Conservation (phyloP, 305 asterid species). For the Fraxinus albicans region DNA sequence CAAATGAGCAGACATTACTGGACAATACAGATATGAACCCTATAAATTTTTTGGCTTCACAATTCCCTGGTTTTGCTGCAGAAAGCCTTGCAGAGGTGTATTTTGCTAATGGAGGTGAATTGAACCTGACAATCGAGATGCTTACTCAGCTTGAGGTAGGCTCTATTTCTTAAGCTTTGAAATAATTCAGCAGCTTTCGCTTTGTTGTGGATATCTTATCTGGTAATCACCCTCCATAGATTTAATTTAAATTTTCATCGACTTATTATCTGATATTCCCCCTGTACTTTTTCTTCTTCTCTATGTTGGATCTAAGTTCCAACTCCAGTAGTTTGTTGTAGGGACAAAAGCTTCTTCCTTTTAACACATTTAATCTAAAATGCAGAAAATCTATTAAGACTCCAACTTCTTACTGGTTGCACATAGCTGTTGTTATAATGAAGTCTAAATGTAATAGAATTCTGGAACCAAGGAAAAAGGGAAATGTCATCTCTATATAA, state of each 20-base stretch:
- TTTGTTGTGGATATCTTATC: background rate
- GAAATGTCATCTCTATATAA: background rate
- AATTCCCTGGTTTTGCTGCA: constrained; percentile 82
- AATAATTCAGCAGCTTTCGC: background rate
- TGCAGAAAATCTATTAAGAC: background rate
- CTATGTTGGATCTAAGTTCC: background rate
- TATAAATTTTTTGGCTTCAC: constrained; percentile 73
- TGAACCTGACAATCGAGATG: constrained; percentile 77
- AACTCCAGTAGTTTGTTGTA: background rate
- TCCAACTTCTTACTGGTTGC: background rate
- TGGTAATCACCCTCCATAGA: background rate
- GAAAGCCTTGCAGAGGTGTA: constrained; percentile 83
- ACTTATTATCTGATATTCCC: background rate
- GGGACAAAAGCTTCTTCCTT: background rate
- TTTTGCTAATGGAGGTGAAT: constrained; percentile 76
- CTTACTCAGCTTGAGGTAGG: constrained; percentile 93
- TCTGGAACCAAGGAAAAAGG: background rate
- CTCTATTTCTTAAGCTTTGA: constrained; percentile 14
- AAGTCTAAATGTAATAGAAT: background rate
- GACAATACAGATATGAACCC: constrained; percentile 54
- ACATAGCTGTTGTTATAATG: background rate
- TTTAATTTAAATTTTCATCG: background rate
- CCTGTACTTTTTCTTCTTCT: background rate
- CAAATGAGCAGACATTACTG: constrained; percentile 52
- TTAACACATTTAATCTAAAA: background rate